Evolutionary conservation across 2,329 filamentous ascomycete species (phyloP).

Genomic region (Exserohilum turcica): DNA sequence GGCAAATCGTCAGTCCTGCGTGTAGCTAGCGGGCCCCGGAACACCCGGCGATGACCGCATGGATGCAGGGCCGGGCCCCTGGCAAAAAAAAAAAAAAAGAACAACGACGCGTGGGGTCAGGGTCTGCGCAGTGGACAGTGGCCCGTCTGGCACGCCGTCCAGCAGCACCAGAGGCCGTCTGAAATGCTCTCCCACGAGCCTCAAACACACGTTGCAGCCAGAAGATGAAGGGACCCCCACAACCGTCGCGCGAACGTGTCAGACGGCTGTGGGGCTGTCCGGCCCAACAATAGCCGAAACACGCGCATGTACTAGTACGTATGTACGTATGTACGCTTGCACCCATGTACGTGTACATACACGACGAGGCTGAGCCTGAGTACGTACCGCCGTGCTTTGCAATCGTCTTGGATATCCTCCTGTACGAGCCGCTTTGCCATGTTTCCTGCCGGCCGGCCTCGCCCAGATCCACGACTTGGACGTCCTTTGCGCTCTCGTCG

Average conservation of each 20-base stretch:
- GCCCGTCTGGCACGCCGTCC: background rate
- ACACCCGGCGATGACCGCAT: constrained; percentile 19
- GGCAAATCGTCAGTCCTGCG: constrained; percentile 17
- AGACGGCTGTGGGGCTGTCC: constrained; percentile 14
- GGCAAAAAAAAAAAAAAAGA: constrained; percentile 5
- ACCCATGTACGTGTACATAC: no score
- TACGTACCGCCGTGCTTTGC: constrained; percentile 46
- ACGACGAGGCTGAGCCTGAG: background rate
- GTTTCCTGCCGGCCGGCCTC: constrained; percentile 42
- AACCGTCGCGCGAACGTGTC: constrained; percentile 3
- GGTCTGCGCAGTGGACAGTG: constrained; percentile 4
- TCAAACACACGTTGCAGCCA: constrained; percentile 7
- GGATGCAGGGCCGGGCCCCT: constrained; percentile 4
- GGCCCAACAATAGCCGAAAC: constrained; percentile 17
- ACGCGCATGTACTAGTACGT: background rate
- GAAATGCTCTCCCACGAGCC: background rate
- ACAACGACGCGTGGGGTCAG: constrained; percentile 13
- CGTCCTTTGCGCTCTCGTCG: constrained; percentile 19
- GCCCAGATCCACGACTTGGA: constrained; percentile 37
- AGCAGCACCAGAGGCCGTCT: background rate
- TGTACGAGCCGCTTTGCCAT: constrained; percentile 31
- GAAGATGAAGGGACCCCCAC: constrained; percentile 7
- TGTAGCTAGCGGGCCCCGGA: constrained; percentile 10
- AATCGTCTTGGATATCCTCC: constrained; percentile 42
- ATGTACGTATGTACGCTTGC: no score